Evolutionary conservation across 2,329 filamentous ascomycete genomes (phyloP).

Genomic region (Epichloe uncinata): DNA sequence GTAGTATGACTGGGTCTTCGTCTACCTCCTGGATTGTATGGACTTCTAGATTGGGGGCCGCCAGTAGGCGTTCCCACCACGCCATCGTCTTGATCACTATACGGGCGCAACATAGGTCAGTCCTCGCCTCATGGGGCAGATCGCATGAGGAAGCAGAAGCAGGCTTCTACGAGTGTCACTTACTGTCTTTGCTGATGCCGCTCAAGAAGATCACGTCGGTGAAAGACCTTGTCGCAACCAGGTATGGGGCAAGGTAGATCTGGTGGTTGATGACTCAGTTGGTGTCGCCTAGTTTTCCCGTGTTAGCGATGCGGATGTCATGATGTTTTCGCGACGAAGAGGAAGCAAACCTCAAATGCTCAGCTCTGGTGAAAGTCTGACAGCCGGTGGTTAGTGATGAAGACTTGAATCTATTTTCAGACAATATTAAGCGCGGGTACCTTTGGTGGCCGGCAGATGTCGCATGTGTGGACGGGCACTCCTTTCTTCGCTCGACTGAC

Average conservation of each 20-base stretch:
- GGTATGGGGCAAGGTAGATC: slow-evolving; percentile 36
- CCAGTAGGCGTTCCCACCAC: neutral
- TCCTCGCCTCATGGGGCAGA: neutral
- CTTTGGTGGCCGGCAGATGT: slow-evolving; percentile 38
- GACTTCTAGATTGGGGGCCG: neutral
- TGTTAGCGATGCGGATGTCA: slow-evolving; percentile 12
- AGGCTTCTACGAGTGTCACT: slow-evolving; percentile 7
- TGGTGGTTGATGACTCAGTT: slow-evolving; percentile 44
- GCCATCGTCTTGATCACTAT: slow-evolving; percentile 13
- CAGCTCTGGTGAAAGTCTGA: slow-evolving; percentile 48
- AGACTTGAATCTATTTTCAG: no score
- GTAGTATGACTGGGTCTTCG: slow-evolving; percentile 10
- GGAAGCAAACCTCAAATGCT: slow-evolving; percentile 42
- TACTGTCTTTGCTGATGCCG: slow-evolving; percentile 36
- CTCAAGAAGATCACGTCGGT: slow-evolving; percentile 45
- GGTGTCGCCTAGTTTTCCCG: slow-evolving; percentile 35
- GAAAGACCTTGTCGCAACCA: slow-evolving; percentile 43
- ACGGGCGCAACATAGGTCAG: neutral
- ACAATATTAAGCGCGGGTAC: slow-evolving; percentile 18
- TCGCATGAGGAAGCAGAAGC: neutral
- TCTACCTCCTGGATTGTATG: slow-evolving; percentile 4
- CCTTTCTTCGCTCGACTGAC: slow-evolving; percentile 47
- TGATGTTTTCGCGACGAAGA: slow-evolving; percentile 5
- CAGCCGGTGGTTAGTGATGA: neutral
- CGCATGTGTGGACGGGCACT: slow-evolving; percentile 41